Evolutionary conservation across 768 basidiomycete species (phyloP), one percentile per base, ranked within the genome.

Genomic region (Gloeophyllum trabeum): DNA sequence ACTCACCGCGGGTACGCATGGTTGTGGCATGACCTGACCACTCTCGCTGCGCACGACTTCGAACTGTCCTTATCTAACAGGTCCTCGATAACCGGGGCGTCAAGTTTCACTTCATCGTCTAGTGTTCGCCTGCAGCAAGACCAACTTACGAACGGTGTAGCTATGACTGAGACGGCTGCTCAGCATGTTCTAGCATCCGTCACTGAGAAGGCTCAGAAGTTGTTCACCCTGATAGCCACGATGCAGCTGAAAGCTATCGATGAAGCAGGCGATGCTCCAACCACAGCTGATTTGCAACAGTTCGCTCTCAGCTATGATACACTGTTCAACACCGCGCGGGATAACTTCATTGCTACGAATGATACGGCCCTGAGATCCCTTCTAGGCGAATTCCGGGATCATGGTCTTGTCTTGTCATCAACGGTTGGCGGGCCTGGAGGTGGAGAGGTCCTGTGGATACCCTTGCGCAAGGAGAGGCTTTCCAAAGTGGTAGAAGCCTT

Each of bases 21-120:
- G 79, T 63, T 91, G 13, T 89, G 88, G 78, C 89, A 97, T 60
- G 89, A 94, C 59, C 59, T 90, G 19, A 89, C 91, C 3, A 96
- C 94, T 2, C 81, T 92, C 49, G 65, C 63, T 13, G 67, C 86
- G 1, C 96, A 93, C 65, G 79, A 86, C 55, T 69, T 72, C 46
- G 92, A 97, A 56, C 70, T 87, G 28, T 66, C 74, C 0, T 76
- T 66, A 40, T 75, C 73, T 18, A 79, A 84, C 53, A 73, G 71
- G n/a, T 70, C 75, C 3, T 77, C 76, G 26, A 62, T 83, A 41
- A 60, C 71, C 14, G 75, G 77, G 13, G 77, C 60, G 28, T 59
- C 66, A 14, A 52, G 72, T 6, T 52, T 54, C 24, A 57, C 55
- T 41, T 44, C 58, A 35, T 54, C 55, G n/a, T 47, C 47, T 28